Percentiles rank a stretch among this genome's conserved stretches.
phyloP scores from a whole-genome alignment of 2,329 filamentous ascomycete species.

The Claviceps digitariae region DNA sequence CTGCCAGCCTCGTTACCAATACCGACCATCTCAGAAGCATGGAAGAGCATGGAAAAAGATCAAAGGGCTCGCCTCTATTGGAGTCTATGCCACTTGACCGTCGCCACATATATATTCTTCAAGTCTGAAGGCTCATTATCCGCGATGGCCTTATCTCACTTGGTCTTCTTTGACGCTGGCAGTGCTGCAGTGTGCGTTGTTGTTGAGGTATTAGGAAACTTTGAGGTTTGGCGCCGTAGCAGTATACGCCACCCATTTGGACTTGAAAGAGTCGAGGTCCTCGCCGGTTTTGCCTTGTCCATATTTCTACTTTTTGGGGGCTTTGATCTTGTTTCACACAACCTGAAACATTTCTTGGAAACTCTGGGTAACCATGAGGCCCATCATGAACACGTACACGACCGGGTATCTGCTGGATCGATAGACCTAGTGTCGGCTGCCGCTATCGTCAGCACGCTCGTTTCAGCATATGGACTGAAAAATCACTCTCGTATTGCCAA shows the following conservation, averaged over 20 bases:
- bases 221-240: conserved; percentile 92
- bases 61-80: conserved; percentile 75
- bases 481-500: conserved; percentile 90
- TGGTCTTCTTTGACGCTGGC: conserved; percentile 90
- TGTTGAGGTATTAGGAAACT: conserved; percentile 89
- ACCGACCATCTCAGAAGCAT: conserved; percentile 77
- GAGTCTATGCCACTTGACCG: conserved; percentile 76
- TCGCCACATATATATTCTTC: conserved; percentile 77
- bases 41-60: conserved; percentile 77
- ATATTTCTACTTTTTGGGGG: conserved; percentile 96
- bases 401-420: conserved; percentile 55
- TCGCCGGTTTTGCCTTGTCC: conserved; percentile 91
- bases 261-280: conserved; percentile 80
- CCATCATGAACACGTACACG: conserved; percentile 56
- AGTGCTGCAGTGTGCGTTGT: conserved; percentile 83
- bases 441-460: conserved; percentile 67
- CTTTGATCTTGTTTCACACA: conserved; percentile 87
- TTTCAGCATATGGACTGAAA: conserved; percentile 74
- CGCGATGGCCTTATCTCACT: conserved; percentile 80
- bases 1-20: conserved; percentile 86
- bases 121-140: conserved; percentile 75
- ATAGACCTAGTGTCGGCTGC: conserved; percentile 71
- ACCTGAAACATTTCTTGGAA: conserved; percentile 85
- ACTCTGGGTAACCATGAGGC: conserved; percentile 44
- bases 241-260: conserved; percentile 90